phyloP scores from a whole-genome alignment of 1,284 basidiomycete species.

The Rhizopogon parksii region DNA sequence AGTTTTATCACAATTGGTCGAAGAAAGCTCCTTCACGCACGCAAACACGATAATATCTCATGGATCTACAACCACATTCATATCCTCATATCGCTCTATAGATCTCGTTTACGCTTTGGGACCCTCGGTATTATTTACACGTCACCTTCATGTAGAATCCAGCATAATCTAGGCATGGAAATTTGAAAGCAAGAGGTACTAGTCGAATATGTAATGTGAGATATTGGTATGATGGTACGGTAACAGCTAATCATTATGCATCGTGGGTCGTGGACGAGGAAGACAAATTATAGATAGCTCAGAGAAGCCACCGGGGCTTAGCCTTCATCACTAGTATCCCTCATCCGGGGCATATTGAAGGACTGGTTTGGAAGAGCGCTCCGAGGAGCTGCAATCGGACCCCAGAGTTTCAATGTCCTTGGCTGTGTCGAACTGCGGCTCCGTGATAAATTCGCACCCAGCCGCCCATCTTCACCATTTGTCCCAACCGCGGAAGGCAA shows the following conservation, averaged over 20 bases:
- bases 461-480: conserved; percentile 35
- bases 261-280: background rate
- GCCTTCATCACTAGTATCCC: conserved; percentile 23
- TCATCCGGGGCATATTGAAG: conserved; percentile 37
- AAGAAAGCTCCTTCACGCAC: background rate
- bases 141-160: conserved; percentile 1
- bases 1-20: background rate
- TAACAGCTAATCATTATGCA: background rate
- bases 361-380: conserved; percentile 50
- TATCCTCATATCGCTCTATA: background rate
- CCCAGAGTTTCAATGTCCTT: conserved; percentile 35
- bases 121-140: background rate
- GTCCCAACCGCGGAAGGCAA: conserved; percentile 8
- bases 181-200: conserved; percentile 1
- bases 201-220: conserved; percentile 4
- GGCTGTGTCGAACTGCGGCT: conserved; percentile 50
- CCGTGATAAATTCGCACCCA: conserved; percentile 51
- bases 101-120: background rate
- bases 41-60: conserved; percentile 11
- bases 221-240: conserved; percentile 3
- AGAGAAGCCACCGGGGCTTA: conserved; percentile 18
- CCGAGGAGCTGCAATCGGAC: conserved; percentile 32
- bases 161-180: conserved; percentile 2
- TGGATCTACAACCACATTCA: conserved; percentile 2
- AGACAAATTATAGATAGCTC: background rate